Evolutionary conservation across 73 alveolate genomes (phyloP).

Genomic region (Urostyla sp.): DNA sequence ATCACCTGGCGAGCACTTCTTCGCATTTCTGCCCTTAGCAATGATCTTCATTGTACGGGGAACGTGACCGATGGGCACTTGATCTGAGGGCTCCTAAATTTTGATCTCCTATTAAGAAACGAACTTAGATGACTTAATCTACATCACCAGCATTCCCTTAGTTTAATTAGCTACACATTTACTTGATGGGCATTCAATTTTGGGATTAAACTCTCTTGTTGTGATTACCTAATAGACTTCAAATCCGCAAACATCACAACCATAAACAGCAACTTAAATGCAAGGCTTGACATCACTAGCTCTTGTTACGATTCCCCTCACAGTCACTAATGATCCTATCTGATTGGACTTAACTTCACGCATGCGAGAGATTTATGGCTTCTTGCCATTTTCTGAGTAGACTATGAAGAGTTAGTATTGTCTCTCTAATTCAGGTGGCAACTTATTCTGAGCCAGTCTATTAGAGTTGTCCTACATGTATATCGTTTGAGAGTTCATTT

Average conservation of each 20-base stretch:
- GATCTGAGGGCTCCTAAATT: slow-evolving; percentile 90
- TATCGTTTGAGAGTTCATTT: slow-evolving; percentile 9
- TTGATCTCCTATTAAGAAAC: slow-evolving; percentile 88
- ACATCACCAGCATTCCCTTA: slow-evolving; percentile 88
- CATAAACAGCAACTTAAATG: slow-evolving; percentile 89
- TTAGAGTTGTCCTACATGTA: slow-evolving; percentile 47
- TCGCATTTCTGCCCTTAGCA: slow-evolving; percentile 81
- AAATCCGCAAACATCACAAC: slow-evolving; percentile 97
- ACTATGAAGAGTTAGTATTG: slow-evolving; percentile 24
- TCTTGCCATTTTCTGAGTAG: slow-evolving; percentile 74
- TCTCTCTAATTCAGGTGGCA: slow-evolving; percentile 79
- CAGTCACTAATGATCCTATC: slow-evolving; percentile 86
- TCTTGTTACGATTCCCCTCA: slow-evolving; percentile 96
- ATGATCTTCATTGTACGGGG: slow-evolving; percentile 87
- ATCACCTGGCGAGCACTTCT: slow-evolving; percentile 96
- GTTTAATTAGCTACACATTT: slow-evolving; percentile 84
- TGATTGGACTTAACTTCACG: slow-evolving; percentile 84
- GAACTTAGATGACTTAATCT: slow-evolving; percentile 88
- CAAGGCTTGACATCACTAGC: slow-evolving; percentile 93
- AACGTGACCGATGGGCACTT: slow-evolving; percentile 96
- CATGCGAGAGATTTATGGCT: slow-evolving; percentile 66
- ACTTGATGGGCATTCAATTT: slow-evolving; percentile 87
- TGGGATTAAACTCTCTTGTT: slow-evolving; percentile 89
- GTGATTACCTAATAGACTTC: slow-evolving; percentile 86
- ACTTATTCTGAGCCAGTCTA: slow-evolving; percentile 15